A percentile compares a stretch with the other conserved stretches of the same genome.
phyloP scores from a whole-genome alignment of 225 moss, liverwort and hornwort genomes.

The Neckera pumila region DNA sequence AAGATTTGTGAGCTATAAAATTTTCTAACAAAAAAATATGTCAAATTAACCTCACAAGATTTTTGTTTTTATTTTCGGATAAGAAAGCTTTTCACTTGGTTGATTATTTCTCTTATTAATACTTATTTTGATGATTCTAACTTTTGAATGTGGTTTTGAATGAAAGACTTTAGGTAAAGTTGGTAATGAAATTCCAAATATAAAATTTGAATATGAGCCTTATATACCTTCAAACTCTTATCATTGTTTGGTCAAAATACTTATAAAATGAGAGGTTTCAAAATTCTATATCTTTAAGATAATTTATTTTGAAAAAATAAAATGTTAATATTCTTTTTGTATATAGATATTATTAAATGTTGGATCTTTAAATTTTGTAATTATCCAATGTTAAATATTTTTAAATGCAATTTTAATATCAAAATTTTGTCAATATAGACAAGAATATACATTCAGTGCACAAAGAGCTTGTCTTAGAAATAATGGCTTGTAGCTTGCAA shows the following conservation, averaged over 20 bases:
- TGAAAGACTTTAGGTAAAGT: background rate
- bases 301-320: background rate
- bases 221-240: background rate
- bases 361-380: background rate
- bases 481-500: background rate
- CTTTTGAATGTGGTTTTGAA: background rate
- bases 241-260: no score
- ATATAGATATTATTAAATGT: background rate
- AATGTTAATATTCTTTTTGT: background rate
- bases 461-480: background rate
- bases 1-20: background rate
- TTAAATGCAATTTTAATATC: background rate
- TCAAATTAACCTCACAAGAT: fast-evolving
- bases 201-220: no score
- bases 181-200: background rate
- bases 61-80: background rate
- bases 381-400: background rate
- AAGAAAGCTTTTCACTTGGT: background rate
- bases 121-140: background rate
- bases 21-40: no score
- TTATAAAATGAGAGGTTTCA: background rate
- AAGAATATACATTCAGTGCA: background rate
- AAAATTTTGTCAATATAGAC: background rate
- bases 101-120: background rate
- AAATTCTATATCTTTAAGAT: background rate